Evolutionary conservation across 1,284 basidiomycete species (phyloP).

Genomic region (Ceratobasidium sp.): DNA sequence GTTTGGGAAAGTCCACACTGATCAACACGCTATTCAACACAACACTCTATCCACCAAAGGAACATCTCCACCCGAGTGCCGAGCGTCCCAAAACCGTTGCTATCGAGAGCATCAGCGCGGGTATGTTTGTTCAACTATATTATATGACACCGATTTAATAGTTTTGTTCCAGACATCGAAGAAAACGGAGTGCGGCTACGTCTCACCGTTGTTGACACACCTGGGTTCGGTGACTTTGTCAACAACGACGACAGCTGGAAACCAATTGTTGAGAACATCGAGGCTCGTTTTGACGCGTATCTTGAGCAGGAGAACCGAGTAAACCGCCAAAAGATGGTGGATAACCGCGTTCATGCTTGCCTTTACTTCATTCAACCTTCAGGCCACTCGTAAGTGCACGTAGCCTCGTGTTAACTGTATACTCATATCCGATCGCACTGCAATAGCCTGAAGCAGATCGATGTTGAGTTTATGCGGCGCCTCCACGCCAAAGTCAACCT

Average conservation of each 20-base stretch:
- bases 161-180: slow-evolving; percentile 82
- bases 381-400: slow-evolving; percentile 86
- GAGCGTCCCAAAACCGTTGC: slow-evolving; percentile 92
- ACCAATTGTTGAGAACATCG: slow-evolving; percentile 96
- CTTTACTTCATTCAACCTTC: slow-evolving; percentile 98
- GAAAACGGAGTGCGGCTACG: slow-evolving; percentile 95
- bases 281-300: slow-evolving; percentile 94
- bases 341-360: slow-evolving; percentile 93
- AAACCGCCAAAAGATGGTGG: slow-evolving; percentile 85
- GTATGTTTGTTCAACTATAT: slow-evolving; percentile 60
- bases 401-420: not conserved
- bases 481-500: slow-evolving; percentile 97
- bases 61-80: slow-evolving; percentile 80
- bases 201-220: slow-evolving; percentile 97
- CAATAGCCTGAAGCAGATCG: slow-evolving; percentile 89
- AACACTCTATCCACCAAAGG: slow-evolving; percentile 88
- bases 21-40: slow-evolving; percentile 99
- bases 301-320: slow-evolving; percentile 98
- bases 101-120: slow-evolving; percentile 96
- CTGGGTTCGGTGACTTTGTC: slow-evolving; percentile 96
- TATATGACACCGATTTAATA: not conserved
- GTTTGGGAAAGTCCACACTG: slow-evolving; percentile 95
- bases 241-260: slow-evolving; percentile 99
- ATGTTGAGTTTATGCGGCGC: slow-evolving; percentile 96
- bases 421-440: not conserved